Conservation (phyloP, 1,284 basidiomycete species). For the Boletellus sp. region DNA sequence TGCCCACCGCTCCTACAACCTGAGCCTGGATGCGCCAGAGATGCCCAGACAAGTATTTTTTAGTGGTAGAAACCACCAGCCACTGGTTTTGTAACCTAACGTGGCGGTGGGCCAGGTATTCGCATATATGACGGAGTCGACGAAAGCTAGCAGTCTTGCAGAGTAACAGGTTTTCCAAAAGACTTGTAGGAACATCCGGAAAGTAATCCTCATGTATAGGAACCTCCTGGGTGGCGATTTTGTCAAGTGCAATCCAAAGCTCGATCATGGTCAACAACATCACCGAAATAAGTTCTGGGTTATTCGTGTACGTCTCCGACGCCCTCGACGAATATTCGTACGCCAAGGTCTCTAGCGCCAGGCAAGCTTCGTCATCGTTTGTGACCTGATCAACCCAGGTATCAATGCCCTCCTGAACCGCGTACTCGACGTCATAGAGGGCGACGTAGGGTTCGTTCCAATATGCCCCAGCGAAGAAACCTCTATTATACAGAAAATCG, state of each 20-base stretch:
- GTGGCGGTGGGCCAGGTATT: background rate
- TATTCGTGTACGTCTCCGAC: constrained; percentile 24
- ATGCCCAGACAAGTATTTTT: constrained; percentile 19
- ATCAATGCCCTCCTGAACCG: constrained; percentile 28
- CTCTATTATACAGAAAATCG: constrained; percentile 12
- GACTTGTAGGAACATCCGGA: background rate
- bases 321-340: constrained; percentile 30
- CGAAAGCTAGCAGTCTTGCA: background rate
- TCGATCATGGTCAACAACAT: constrained; percentile 43
- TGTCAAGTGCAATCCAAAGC: constrained; percentile 46
- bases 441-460: constrained; percentile 14
- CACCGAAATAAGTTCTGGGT: constrained; percentile 41
- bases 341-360: constrained; percentile 22
- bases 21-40: constrained; percentile 21
- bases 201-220: constrained; percentile 30
- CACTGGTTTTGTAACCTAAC: constrained; percentile 12
- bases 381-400: constrained; percentile 24
- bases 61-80: constrained; percentile 22
- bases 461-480: constrained; percentile 11
- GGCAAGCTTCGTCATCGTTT: constrained; percentile 4
- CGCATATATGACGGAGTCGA: background rate
- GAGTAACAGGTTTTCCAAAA: background rate
- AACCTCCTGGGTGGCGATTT: constrained; percentile 19
- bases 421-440: constrained; percentile 34
- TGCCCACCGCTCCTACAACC: constrained; percentile 21